phyloP scores from a whole-genome alignment of 768 basidiomycete genomes.

The Naganishia onofrii region DNA sequence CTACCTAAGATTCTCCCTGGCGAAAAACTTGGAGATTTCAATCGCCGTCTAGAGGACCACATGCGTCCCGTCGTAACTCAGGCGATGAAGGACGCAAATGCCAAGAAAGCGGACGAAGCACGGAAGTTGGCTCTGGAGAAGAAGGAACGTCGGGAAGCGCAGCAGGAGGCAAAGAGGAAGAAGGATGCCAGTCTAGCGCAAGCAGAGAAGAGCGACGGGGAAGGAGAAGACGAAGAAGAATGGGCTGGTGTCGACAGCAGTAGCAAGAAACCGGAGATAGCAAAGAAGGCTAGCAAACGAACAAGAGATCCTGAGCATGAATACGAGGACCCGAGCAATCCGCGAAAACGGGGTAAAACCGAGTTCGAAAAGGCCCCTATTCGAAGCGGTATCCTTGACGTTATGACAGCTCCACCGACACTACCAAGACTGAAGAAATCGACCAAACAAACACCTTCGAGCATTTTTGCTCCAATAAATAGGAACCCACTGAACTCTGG shows the following conservation, averaged over 20 bases:
- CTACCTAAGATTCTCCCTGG: constrained; percentile 39
- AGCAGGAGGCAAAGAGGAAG: constrained; percentile 32
- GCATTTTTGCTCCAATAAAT: constrained; percentile 32
- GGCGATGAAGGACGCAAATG: constrained; percentile 45
- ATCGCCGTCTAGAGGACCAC: constrained; percentile 45
- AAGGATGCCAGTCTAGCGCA: constrained; percentile 29
- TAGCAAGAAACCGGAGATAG: constrained; percentile 4
- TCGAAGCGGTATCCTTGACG: constrained; percentile 42
- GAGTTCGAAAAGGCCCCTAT: constrained; percentile 35
- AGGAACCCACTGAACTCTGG: constrained; percentile 42
- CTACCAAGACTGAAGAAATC: constrained; percentile 39
- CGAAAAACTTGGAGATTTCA: constrained; percentile 47
- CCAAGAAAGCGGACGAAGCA: constrained; percentile 36
- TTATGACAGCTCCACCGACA: constrained; percentile 46
- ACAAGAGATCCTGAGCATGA: constrained; percentile 28
- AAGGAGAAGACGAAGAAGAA: constrained; percentile 28
- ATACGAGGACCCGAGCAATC: constrained; percentile 23
- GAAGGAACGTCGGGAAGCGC: constrained; percentile 33
- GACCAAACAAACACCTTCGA: constrained; percentile 14
- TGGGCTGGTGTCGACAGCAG: neutral
- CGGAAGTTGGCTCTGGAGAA: constrained; percentile 35
- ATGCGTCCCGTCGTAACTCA: constrained; percentile 44
- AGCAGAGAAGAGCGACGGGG: constrained; percentile 30
- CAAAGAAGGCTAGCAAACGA: constrained; percentile 7
- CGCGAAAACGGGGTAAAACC: constrained; percentile 27